Evolutionary conservation across 306 rosid species (phyloP), one percentile per base, ranked within the genome.

Genomic region (Betula pendula): DNA sequence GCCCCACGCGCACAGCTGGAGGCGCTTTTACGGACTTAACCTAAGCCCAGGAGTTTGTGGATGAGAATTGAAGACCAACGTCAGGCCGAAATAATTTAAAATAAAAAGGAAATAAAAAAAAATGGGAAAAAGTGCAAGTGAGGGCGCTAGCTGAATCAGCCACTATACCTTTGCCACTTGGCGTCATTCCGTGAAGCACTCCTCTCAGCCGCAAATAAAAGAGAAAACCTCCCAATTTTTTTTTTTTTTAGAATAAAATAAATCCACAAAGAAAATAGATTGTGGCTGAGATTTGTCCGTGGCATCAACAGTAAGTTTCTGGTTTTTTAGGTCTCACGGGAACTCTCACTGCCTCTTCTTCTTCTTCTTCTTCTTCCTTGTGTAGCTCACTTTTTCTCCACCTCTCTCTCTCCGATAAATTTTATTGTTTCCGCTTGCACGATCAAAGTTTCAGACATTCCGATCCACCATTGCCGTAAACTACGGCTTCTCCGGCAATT

Each of bases 241-340:
- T 0, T 49, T 16, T 48, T 25, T 5, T 7, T 35, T 3, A 3
- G 4, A 38, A 38, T 11, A 42, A 75, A 77, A 19, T 42, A 87
- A 76, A 85, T 60, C 84, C 83, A 59, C 74, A 55, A 11, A 72
- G 77, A 88, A 93, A 87, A 83, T 70, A 19, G 16, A 55, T 93
- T 77, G 97, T 93, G 98, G 98, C 97, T 91, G 91, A 90, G 92
- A 91, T 87, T 89, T 81, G 86, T 85, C 81, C 82, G 56, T 70
- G 68, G 81, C 73, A 78, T 60, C 15, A 35, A 50, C 80, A 68
- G 74, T 67, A 53, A 71, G 59, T 73, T 73, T 81, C 79, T 80
- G 77, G 73, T 59, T 29, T 79, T 33, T 67, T 56, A 27, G 79
- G 84, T 81, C 65, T 62, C 53, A 9, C 44, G 20, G 10, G 44